Base-by-base conservation (phyloP, 2,329 filamentous ascomycete species). In the Colletotrichum sp. region DNA sequence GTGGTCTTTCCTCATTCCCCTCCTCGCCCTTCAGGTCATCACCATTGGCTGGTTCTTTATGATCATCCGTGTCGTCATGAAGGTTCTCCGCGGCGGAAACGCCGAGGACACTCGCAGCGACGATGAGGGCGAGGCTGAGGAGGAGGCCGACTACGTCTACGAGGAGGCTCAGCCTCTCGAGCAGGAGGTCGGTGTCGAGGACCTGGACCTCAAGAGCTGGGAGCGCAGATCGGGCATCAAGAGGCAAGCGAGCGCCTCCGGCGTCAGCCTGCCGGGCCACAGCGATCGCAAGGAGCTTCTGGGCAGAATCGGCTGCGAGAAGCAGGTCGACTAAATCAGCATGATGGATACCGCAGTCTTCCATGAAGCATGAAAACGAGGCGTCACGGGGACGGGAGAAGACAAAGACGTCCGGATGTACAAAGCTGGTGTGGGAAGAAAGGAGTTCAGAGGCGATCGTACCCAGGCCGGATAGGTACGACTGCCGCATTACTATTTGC, bases 41-140 rank as follows among this genome's bases (percentile, higher is more conserved):
- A 96, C 95, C 36, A 87, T 98, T 44, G 89, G 95, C 77, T 99
- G 97, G 97, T 98, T 99, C 82, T 90, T 89, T 77, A 94, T 98
- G 92, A 98, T 99, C 79, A 85, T 96, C 52, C 92, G 93, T 73
- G 95, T 99, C 4, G 96, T 96, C 26, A 89, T 94, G 77, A 93
- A 94, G 77, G 96, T 99, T 8, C 83, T 99, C 44, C 91, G 90
- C 67, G 96, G 96, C 36, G 91, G 90, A 49, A 89, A 92, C 36
- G 96, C 96, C 7, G 96, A 98, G 78, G 97, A 99, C 82, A 91
- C 92, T 21, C 92, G 97, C 72, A 98, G 95, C 78, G 96, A 98
- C 80, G 95, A 95, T 78, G 96, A 98, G 85, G 94, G 87, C 8
- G 95, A 93, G 26, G 93, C 90, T 4, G 90, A 94, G 76, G 92